Evolutionary conservation across 805 yeast genomes (phyloP).

Genomic region (Myxozyma udenii): DNA sequence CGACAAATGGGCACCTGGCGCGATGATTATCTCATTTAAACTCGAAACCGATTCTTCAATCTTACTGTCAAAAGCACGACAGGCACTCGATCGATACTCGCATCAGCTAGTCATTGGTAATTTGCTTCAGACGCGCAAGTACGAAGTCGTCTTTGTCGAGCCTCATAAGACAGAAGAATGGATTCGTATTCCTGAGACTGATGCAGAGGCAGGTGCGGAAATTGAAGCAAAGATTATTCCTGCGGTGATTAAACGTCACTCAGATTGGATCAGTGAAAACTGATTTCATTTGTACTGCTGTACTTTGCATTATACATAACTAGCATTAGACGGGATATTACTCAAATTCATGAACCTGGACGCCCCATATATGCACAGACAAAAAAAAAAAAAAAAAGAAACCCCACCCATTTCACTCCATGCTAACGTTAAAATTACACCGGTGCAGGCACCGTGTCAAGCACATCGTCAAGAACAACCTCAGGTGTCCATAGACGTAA

Average conservation of each 20-base stretch:
- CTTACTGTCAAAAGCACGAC: conserved; percentile 68
- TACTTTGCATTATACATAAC: too few species aligned
- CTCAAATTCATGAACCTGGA: too few species aligned
- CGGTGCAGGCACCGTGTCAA: conserved; percentile 53
- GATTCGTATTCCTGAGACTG: conserved; percentile 42
- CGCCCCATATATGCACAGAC: neutral
- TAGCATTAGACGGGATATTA: too few species aligned
- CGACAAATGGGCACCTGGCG: conserved; percentile 90
- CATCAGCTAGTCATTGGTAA: conserved; percentile 96
- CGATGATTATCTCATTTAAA: conserved; percentile 92
- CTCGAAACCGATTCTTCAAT: conserved; percentile 80
- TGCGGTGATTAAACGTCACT: conserved; percentile 62
- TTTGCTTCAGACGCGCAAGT: conserved; percentile 79
- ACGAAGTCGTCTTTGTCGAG: conserved; percentile 81
- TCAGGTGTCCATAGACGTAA: conserved; percentile 48
- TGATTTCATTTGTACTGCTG: neutral
- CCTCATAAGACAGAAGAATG: conserved; percentile 41
- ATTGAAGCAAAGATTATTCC: conserved; percentile 84
- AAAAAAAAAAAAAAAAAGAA: too few species aligned
- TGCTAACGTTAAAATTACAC: conserved; percentile 33
- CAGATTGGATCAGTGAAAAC: conserved; percentile 50
- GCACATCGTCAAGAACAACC: conserved; percentile 51
- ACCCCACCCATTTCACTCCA: neutral
- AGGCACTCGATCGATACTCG: conserved; percentile 77
- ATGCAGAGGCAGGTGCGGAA: conserved; percentile 47